Evolutionary conservation across 345 rosid species (phyloP), one percentile per base, ranked within the genome.

Genomic region (Kernera saxatilis): DNA sequence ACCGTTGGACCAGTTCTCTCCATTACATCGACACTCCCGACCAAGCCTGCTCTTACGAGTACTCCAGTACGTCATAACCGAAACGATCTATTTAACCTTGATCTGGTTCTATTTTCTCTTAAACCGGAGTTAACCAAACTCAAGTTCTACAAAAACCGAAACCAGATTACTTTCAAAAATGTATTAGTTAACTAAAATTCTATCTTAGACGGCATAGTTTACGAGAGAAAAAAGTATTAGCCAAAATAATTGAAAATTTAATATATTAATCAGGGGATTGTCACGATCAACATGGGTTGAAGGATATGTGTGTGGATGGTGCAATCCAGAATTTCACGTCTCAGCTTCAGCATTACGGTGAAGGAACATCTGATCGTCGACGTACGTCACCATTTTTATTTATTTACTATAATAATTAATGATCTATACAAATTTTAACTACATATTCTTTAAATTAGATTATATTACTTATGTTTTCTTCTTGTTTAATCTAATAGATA

Each of bases 21-120:
- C 98, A 93, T 85, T 93, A 78, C 72, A 71, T 87, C 41, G 96
- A 91, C 73, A 91, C 98, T 12, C 98, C 96, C 4, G 97, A 93
- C 82, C 84, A 88, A 79, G 79, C 51, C 70, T 93, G 97, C 69
- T 86, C 84, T 77, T 93, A 93, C 76, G 74, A 83, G n/a, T 91
- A 87, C 79, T 84, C 87, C 46, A 80, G 98, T 93, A 83, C 83
- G 90, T 78, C 78, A 56, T 37, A 50, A 9, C 56, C 18, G 0
- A 48, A 19, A 3, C 22, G n/a, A n/a, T n/a, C n/a, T n/a, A n/a
- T n/a, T n/a, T n/a, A n/a, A n/a, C n/a, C n/a, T n/a, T n/a, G n/a
- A n/a, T n/a, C 15, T 46, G 14, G 10, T 60, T 69, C 23, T 19
- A 12, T 39, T 21, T 21, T 46, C 11, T 69, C n/a, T n/a, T 50